Evolutionary conservation across 2,329 filamentous ascomycete genomes (phyloP), one percentile per base, ranked within the genome.

Genomic region (Aureobasidium sp.): DNA sequence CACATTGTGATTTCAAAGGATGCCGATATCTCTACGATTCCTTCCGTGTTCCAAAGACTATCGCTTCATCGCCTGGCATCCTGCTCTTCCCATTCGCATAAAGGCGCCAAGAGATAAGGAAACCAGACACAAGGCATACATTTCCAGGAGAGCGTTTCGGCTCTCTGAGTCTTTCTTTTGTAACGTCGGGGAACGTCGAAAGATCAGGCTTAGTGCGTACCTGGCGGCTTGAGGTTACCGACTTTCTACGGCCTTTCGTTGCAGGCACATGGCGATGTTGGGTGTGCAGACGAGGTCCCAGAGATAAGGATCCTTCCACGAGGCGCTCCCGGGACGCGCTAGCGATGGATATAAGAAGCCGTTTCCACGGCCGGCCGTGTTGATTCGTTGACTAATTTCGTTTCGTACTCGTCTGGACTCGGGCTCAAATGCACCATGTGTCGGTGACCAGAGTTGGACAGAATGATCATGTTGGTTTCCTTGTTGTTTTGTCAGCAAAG

Each of bases 301-400:
- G 34, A 60, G 57, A 60, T 60, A 60, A 60, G 57, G 57, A 60
- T 50, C n/a, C 57, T 27, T 60, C 36, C 34, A 50, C 34, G 57
- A 60, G 57, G 46, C 57, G 57, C 34, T 46, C 44, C 44, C 20
- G 57, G 32, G 44, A 26, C 34, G 44, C 44, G 57, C 46, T 41
- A 60, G 34, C 44, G 57, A 42, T 42, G 46, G 37, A 51, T 42
- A 50, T 50, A 41, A 23, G 26, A 51, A 60, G 57, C 46, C 57
- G 57, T 60, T 60, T 60, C 26, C 44, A 34, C 7, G 44, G 46
- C 57, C 23, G 46, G 44, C 39, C n/a, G 17, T 13, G 37, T 8
- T 42, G 36, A 51, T 51, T 42, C 12, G 36, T 60, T 60, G 57
- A 60, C 57, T 42, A 60, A 60, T 60, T 60, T 51, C 46, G n/a